Evolutionary conservation across 139 green algal genomes (phyloP).

Genomic region (Monoraphidium neglectum): DNA sequence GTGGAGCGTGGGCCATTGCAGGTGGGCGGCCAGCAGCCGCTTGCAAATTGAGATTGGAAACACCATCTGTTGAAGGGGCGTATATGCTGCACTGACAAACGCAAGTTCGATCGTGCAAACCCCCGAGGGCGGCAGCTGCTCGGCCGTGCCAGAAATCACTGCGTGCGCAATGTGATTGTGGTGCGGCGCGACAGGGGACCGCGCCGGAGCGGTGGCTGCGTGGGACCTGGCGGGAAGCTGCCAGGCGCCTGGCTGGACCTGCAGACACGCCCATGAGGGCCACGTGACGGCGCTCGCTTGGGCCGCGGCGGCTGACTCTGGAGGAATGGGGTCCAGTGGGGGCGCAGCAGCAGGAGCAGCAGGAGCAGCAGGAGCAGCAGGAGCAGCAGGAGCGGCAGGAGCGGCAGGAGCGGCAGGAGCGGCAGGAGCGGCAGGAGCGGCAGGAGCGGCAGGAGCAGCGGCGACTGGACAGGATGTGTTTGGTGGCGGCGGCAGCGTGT

Average conservation of each 20-base stretch:
- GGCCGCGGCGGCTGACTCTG: slow-evolving; percentile 21
- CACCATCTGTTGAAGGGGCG: too few species aligned
- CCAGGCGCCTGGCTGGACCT: background rate
- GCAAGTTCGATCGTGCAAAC: too few species aligned
- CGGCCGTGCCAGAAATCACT: too few species aligned
- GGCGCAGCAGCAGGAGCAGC: background rate
- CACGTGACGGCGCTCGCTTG: slow-evolving; percentile 77
- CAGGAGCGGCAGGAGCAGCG: background rate
- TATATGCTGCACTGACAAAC: too few species aligned
- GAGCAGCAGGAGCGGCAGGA: background rate
- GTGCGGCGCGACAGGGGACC: background rate
- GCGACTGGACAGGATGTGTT: too few species aligned
- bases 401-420: background rate
- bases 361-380: background rate
- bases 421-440: slow-evolving; percentile 31
- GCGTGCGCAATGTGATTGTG: too few species aligned
- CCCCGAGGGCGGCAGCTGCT: too few species aligned
- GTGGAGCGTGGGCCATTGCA: too few species aligned
- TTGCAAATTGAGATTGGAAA: too few species aligned
- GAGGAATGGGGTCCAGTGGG: slow-evolving; percentile 6
- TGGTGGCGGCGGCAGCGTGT: background rate
- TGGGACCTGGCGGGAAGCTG: background rate
- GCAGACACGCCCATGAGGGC: slow-evolving; percentile 43
- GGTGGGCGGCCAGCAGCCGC: too few species aligned
- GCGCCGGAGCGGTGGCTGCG: slow-evolving; percentile 5